A percentile compares a stretch with the other conserved stretches of the same genome.
Evolutionary conservation across 2,329 filamentous ascomycete genomes (phyloP).

Genomic region (Penicillium hordei): DNA sequence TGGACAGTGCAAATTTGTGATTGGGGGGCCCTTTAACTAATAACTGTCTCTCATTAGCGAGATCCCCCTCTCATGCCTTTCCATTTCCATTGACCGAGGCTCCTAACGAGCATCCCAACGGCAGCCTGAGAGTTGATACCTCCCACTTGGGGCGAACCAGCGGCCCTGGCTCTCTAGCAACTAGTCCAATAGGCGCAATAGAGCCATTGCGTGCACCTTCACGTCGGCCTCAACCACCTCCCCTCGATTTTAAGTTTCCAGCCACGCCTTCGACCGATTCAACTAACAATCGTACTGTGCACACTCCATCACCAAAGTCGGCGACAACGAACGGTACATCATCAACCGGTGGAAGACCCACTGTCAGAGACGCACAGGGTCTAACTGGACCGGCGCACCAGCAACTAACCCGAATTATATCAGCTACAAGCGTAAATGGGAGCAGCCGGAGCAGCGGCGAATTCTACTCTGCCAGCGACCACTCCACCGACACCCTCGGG

Average conservation of each 20-base stretch:
- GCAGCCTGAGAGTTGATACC: conserved; percentile 36
- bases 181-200: conserved; percentile 36
- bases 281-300: conserved; percentile 26
- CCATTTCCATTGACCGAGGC: conserved; percentile 34
- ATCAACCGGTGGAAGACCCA: conserved; percentile 16
- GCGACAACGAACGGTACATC: conserved; percentile 25
- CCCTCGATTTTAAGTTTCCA: conserved; percentile 59
- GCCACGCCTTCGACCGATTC: conserved; percentile 40
- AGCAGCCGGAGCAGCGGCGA: conserved; percentile 91
- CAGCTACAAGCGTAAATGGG: conserved; percentile 70
- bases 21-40: neutral
- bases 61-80: conserved; percentile 35
- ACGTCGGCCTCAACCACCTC: conserved; percentile 37
- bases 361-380: conserved; percentile 26
- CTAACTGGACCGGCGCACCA: conserved; percentile 32
- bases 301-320: conserved; percentile 31
- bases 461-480: conserved; percentile 92
- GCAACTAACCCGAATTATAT: conserved; percentile 65
- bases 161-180: conserved; percentile 26
- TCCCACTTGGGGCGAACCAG: conserved; percentile 30
- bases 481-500: conserved; percentile 87
- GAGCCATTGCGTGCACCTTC: conserved; percentile 45
- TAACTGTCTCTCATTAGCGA: conserved; percentile 28
- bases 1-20: neutral
- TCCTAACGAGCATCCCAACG: conserved; percentile 29